Percentiles rank a stretch among this genome's conserved stretches.
Conservation (phyloP, 176 grass and related monocot genomes). For the Oryza punctata region DNA sequence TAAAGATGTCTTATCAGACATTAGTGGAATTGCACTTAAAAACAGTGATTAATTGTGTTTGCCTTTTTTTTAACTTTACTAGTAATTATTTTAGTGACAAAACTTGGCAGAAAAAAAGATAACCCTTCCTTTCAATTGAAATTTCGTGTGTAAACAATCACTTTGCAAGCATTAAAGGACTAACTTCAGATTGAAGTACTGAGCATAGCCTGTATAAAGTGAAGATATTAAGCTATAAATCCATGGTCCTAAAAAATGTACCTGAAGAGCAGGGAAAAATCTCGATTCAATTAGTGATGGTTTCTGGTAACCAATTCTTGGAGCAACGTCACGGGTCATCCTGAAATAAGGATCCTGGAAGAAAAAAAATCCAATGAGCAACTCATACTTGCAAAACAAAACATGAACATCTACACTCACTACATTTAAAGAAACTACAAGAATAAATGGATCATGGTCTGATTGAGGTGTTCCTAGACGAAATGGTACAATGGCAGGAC, state of each 20-base stretch:
- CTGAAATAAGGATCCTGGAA: constrained; percentile 96
- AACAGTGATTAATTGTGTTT: not conserved
- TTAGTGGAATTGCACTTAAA: not conserved
- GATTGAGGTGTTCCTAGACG: not conserved
- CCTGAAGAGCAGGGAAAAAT: constrained; percentile 99
- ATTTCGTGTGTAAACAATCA: not conserved
- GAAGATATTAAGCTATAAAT: constrained; percentile 23
- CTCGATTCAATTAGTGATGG: constrained; percentile 89
- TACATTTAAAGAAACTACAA: constrained; percentile 10
- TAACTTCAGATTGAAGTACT: not conserved
- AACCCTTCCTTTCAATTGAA: not conserved
- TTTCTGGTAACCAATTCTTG: constrained; percentile 95
- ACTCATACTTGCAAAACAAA: not conserved
- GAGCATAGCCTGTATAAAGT: not conserved
- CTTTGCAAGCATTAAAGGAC: constrained; percentile 17
- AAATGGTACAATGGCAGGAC: not conserved
- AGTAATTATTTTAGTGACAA: not conserved
- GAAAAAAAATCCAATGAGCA: constrained; percentile 15
- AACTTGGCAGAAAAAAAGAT: not conserved
- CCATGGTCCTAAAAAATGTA: constrained; percentile 28
- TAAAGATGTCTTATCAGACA: constrained; percentile 3
- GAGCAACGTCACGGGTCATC: constrained; percentile 99
- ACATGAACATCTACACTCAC: not conserved
- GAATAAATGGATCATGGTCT: constrained; percentile 1
- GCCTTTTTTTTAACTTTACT: not conserved